Conservation (phyloP, 257 asterid species). For the Capsicum chinense region DNA sequence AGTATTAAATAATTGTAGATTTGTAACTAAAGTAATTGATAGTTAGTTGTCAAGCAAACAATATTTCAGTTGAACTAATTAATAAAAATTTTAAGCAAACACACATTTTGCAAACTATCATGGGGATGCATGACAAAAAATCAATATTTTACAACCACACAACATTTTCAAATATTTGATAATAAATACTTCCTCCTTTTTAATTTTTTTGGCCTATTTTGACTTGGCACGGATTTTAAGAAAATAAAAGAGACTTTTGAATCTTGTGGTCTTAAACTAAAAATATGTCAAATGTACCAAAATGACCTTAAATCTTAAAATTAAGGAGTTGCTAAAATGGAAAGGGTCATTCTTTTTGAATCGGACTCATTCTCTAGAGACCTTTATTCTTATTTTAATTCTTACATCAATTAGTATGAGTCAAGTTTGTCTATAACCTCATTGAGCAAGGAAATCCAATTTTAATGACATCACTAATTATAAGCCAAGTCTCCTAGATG, state of each 20-base stretch:
- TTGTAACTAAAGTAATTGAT: background rate
- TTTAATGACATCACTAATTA: conserved; percentile 3
- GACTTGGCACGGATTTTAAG: too few relatives aligned
- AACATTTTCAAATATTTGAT: background rate
- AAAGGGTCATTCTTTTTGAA: too few relatives aligned
- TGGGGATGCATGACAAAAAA: conserved; percentile 18
- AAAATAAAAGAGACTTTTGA: too few relatives aligned
- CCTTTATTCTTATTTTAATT: background rate
- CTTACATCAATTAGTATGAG: background rate
- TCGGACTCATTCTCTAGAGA: too few relatives aligned
- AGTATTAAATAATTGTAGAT: background rate
- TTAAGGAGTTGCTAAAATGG: too few relatives aligned
- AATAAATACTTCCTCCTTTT: background rate
- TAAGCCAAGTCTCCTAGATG: background rate
- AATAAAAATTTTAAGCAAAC: background rate
- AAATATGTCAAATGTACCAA: too few relatives aligned
- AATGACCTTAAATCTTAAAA: too few relatives aligned
- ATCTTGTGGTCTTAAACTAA: too few relatives aligned
- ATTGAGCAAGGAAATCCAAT: background rate
- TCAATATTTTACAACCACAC: background rate
- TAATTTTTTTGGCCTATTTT: too few relatives aligned
- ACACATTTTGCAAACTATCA: background rate
- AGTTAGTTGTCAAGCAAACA: background rate
- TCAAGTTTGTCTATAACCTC: background rate
- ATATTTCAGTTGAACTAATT: background rate